Evolutionary conservation across 345 rosid genomes (phyloP).

Genomic region (Citrus reticulata): DNA sequence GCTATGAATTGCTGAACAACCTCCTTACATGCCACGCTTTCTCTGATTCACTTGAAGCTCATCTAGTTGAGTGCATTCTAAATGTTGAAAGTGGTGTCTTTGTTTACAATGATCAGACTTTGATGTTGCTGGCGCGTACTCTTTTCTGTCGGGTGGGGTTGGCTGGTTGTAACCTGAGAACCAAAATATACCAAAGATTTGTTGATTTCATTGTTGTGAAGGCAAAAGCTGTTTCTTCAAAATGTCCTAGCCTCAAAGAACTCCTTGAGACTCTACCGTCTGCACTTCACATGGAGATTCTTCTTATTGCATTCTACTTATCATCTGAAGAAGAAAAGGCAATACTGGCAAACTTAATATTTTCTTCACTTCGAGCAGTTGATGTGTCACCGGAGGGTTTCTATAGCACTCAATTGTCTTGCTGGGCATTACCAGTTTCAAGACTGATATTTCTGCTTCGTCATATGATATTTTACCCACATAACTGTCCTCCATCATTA

Average conservation of each 20-base stretch:
- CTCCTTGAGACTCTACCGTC: constrained; percentile 76
- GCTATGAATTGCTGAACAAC: constrained; percentile 67
- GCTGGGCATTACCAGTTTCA: constrained; percentile 86
- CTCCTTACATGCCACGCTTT: constrained; percentile 57
- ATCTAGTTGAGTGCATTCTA: constrained; percentile 71
- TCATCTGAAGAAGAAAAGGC: constrained; percentile 73
- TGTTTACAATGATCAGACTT: constrained; percentile 67
- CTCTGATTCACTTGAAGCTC: constrained; percentile 64
- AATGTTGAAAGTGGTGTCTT: constrained; percentile 61
- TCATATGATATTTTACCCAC: constrained; percentile 72
- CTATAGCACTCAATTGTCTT: constrained; percentile 50
- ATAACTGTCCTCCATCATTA: constrained; percentile 65
- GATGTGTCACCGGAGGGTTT: constrained; percentile 38
- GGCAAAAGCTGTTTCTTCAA: constrained; percentile 42
- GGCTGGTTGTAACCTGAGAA: constrained; percentile 67
- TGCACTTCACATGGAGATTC: constrained; percentile 83
- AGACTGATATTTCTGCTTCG: constrained; percentile 81
- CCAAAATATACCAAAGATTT: constrained; percentile 53
- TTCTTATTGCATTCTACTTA: constrained; percentile 86
- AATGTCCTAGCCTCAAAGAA: constrained; percentile 55
- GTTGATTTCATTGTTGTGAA: constrained; percentile 57
- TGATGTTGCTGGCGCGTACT: constrained; percentile 66
- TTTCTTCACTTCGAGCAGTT: constrained; percentile 45
- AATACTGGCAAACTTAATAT: constrained; percentile 46
- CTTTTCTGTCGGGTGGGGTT: constrained; percentile 57